Evolutionary conservation across 257 asterid genomes (phyloP), one percentile per base, ranked within the genome.

Genomic region (Parsonsia alboflavescens): DNA sequence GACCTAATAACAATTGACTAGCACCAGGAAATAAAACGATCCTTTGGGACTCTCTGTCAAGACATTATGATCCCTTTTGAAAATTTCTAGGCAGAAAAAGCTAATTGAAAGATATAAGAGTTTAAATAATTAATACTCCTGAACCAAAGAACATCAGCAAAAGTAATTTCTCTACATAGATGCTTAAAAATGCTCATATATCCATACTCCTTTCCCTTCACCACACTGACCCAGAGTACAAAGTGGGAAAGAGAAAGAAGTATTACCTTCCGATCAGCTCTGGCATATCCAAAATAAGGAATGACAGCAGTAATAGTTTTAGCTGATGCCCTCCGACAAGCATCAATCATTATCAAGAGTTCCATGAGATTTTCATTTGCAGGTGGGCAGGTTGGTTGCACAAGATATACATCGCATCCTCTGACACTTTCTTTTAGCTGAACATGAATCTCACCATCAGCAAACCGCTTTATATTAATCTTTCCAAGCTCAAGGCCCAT

Each of bases 361-460:
- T 90, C 96, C 94, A 90, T 87, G 57, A 90, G 89, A 83, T 90
- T 88, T 78, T 90, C 96, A 84, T 90, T 90, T 41, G 92, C 96
- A 48, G 96, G 96, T 66, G 96, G 96, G 56, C 92, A 87, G 21
- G 96, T 88, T 42, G 96, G 96, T 74, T 90, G 96, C 78, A 90
- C 91, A 65, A 90, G 89, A 76, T 81, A 90, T 48, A 90, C 94
- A 76, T 90, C 96, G 75, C 96, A 90, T 66, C 96, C 96, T 73
- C 96, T 81, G 46, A 90, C 96, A 84, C 96, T 90, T 83, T 90
- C 96, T 76, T 88, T 89, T 70, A 90, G 80, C 84, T 88, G 96
- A 81, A 90, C 93, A 70, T 90, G 88, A 48, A 88, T 90, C 82
- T 90, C 96, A 19, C 96, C 96, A 81, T 90, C 96, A 26, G 94